Evolutionary conservation across 768 basidiomycete genomes (phyloP).

Genomic region (Tylopilus felleus): DNA sequence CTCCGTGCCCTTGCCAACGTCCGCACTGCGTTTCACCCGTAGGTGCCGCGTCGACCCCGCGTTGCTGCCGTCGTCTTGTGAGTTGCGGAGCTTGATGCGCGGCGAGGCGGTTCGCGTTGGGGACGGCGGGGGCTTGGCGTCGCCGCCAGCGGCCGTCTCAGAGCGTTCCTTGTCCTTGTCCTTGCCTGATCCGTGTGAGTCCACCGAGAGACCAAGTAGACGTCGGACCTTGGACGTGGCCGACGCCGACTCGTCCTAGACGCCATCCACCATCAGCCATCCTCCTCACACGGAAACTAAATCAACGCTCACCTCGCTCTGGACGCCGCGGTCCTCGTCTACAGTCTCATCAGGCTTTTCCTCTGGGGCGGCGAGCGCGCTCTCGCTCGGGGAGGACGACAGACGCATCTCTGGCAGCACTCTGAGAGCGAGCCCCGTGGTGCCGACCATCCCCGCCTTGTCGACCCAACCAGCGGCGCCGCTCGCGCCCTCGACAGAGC

Average conservation of each 20-base stretch:
- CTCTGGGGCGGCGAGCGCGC: slow-evolving; percentile 42
- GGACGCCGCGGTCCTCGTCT: slow-evolving; percentile 51
- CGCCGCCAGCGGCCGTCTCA: slow-evolving; percentile 18
- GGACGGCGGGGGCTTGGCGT: slow-evolving; percentile 23
- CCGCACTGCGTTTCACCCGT: slow-evolving; percentile 49
- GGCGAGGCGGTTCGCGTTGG: slow-evolving; percentile 23
- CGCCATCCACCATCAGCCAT: background rate
- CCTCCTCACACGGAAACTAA: background rate
- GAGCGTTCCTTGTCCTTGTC: slow-evolving; percentile 39
- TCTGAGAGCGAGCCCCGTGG: slow-evolving; percentile 27
- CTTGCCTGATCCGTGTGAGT: slow-evolving; percentile 30
- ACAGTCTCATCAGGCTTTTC: slow-evolving; percentile 30
- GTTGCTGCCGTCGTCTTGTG: slow-evolving; percentile 23
- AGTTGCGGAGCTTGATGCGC: slow-evolving; percentile 18
- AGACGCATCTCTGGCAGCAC: slow-evolving; percentile 47
- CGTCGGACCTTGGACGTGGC: slow-evolving; percentile 36
- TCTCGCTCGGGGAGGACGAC: slow-evolving; percentile 59
- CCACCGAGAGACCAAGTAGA: slow-evolving; percentile 58
- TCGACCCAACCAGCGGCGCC: slow-evolving; percentile 20
- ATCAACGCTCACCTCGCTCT: slow-evolving; percentile 64
- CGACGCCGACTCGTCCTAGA: slow-evolving; percentile 50
- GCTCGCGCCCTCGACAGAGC: slow-evolving; percentile 18
- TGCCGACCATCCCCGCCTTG: slow-evolving; percentile 17
- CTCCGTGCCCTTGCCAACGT: slow-evolving; percentile 45
- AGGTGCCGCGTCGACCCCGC: slow-evolving; percentile 31